Evolutionary conservation across 2,329 filamentous ascomycete genomes (phyloP), one percentile per base, ranked within the genome.

Genomic region (Aureobasidium vineae): DNA sequence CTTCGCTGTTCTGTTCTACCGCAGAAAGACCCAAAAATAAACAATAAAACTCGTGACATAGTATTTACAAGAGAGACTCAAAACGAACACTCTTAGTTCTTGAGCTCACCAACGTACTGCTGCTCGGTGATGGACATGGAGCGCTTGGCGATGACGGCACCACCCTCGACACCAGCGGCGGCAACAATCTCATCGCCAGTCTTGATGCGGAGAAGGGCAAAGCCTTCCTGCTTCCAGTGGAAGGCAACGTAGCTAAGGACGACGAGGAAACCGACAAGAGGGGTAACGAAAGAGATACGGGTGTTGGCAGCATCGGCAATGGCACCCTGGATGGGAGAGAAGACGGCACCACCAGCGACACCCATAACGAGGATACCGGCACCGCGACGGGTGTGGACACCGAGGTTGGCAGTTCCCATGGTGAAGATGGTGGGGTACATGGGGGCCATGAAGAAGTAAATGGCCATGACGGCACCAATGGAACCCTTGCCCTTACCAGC

Each of bases 201-300:
- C 72, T 77, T 77, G 68, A 73, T 53, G 64, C 73, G 74, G 63
- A 75, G 63, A 66, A 77, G 65, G 65, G 72, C 70, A 65, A 75
- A 70, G 67, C 75, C 74, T 54, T 75, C 72, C 63, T 69, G 61
- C 61, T 67, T 68, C 75, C 75, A 77, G 72, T 75, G 73, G 69
- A 69, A 72, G 26, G 66, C 67, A 47, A 73, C 73, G 71, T 76
- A 77, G n/a, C 59, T 71, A 26, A 77, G 71, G 19, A 77, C 80
- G 52, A 78, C 76, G 40, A 77, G 66, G 71, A 81, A 81, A 26
- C 79, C 79, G 63, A 79, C 74, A 16, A 80, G 72, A 5, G 80
- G 79, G 0, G 81, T 79, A 28, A 81, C 65, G 71, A 80, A 81
- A 16, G 78, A 80, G 71, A 79, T 78, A 5, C 77, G 71, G 31